These are phyloP conservation scores for Litchi chinensis DNA, from an alignment of 345 rosid genomes.

Conservation along the genomic window DNA sequence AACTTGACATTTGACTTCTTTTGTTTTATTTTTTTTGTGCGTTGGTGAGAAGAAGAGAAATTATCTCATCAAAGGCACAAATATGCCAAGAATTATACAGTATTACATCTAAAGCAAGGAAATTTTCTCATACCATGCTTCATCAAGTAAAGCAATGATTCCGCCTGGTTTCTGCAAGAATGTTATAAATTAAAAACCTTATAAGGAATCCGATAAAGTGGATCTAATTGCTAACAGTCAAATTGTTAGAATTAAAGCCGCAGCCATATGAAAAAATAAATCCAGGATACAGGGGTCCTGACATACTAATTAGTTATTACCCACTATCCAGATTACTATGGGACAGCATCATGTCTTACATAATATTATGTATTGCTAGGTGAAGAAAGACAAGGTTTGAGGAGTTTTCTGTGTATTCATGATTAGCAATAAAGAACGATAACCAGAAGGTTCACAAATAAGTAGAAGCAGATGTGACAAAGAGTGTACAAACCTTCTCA, in stretches of 20 bases:
- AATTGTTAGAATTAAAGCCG: background rate
- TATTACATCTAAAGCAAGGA: conserved; percentile 20
- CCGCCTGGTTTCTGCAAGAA: conserved; percentile 90
- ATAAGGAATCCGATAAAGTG: conserved; percentile 20
- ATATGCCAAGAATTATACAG: conserved; percentile 4
- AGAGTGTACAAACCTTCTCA: conserved; percentile 66
- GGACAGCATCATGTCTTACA: background rate
- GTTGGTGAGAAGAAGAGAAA: background rate
- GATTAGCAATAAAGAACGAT: background rate
- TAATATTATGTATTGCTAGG: background rate
- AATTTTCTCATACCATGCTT: conserved; percentile 70
- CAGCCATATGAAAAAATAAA: background rate
- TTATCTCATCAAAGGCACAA: conserved; percentile 4
- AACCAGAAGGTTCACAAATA: conserved; percentile 15
- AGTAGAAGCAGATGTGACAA: conserved; percentile 2
- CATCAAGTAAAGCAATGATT: conserved; percentile 85
- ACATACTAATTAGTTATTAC: background rate
- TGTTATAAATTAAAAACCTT: conserved; percentile 29
- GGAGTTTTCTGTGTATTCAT: no score
- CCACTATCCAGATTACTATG: background rate
- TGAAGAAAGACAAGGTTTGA: no score
- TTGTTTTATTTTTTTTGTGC: background rate
- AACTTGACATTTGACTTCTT: background rate
- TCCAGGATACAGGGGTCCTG: background rate
- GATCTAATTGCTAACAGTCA: background rate